Percentiles rank a stretch among this genome's conserved stretches.
phyloP scores from a whole-genome alignment of 2,329 filamentous ascomycete species.

The Ceratocystis eucalypticola region DNA sequence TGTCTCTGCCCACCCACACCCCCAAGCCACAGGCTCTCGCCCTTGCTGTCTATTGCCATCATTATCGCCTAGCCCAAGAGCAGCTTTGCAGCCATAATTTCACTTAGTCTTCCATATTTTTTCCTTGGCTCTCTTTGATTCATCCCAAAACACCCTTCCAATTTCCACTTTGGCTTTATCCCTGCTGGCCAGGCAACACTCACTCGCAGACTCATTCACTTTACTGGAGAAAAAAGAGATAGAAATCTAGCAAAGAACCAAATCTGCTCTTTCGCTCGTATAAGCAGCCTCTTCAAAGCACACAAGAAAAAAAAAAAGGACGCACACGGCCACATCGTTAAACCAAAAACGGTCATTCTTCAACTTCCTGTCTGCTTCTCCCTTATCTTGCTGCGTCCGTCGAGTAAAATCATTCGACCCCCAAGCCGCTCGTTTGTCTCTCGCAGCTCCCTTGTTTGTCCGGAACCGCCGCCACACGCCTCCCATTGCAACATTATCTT shows the following conservation, averaged over 20 bases:
- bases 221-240: not conserved
- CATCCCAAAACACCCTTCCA: conserved; percentile 8
- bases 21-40: not conserved
- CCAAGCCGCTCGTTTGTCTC: conserved; percentile 5
- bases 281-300: not conserved
- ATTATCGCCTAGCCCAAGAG: not conserved
- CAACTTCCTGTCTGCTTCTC: not conserved
- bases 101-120: not conserved
- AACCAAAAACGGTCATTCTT: not conserved
- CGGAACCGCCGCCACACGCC: conserved; percentile 6
- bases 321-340: not conserved
- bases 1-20: not conserved
- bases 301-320: no score
- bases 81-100: not conserved
- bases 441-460: conserved; percentile 6
- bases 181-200: not conserved
- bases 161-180: not conserved
- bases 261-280: not conserved
- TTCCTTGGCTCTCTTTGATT: conserved; percentile 2
- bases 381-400: conserved; percentile 1
- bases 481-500: not conserved
- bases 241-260: not conserved
- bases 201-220: not conserved
- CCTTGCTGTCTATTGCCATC: not conserved
- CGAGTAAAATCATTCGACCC: not conserved